Percentiles rank a stretch among this genome's conserved stretches.
Evolutionary conservation across 768 basidiomycete species (phyloP).

Genomic region (Scleroderma bovista): DNA sequence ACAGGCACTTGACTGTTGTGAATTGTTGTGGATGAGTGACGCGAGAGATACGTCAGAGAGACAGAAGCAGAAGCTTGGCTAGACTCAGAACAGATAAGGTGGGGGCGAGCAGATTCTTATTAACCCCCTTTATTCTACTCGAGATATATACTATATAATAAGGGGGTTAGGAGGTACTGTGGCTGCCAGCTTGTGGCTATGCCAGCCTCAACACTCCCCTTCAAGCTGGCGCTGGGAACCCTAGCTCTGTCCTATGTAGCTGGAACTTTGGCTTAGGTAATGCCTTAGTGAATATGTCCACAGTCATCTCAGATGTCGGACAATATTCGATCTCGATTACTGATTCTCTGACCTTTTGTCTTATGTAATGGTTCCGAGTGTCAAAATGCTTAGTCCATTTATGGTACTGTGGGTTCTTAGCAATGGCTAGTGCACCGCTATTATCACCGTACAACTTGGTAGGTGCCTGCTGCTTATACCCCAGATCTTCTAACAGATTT

Average conservation of each 20-base stretch:
- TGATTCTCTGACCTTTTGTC: constrained; percentile 23
- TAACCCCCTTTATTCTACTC: no score
- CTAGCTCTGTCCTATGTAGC: constrained; percentile 5
- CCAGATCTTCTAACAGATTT: constrained; percentile 29
- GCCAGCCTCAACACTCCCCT: constrained; percentile 23
- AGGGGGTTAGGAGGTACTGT: no score
- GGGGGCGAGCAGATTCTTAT: no score
- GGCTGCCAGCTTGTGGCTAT: no score
- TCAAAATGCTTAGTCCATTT: constrained; percentile 21
- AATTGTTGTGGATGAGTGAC: no score
- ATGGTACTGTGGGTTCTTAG: constrained; percentile 8
- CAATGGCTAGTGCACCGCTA: constrained; percentile 24
- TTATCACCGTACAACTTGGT: constrained; percentile 16
- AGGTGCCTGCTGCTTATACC: constrained; percentile 13
- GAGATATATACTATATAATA: no score
- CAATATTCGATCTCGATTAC: constrained; percentile 10
- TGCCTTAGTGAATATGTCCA: constrained; percentile 13
- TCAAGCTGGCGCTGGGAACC: constrained; percentile 5
- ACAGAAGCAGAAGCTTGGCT: no score
- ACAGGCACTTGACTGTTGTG: no score
- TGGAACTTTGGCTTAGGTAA: constrained; percentile 1
- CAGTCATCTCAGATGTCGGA: constrained; percentile 16
- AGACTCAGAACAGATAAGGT: no score
- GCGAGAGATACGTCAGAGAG: no score
- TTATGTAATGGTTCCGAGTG: constrained; percentile 18